These are phyloP conservation scores for Pachyrhizus erosus DNA, from an alignment of 306 rosid species.

Conservation along the genomic window DNA sequence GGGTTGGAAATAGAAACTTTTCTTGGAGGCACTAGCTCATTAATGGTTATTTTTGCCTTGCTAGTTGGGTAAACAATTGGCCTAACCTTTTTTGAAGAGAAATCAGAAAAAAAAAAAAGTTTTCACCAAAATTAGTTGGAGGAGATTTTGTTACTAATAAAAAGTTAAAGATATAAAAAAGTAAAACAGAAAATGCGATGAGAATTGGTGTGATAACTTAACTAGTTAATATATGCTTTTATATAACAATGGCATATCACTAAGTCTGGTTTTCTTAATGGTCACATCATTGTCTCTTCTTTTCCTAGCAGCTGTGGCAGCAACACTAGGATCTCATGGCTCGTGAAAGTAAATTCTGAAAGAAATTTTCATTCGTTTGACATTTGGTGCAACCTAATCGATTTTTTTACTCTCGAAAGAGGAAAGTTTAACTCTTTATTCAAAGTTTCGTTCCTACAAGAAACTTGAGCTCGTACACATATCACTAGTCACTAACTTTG, in stretches of 20 bases:
- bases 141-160: neutral
- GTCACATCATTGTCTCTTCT: neutral
- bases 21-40: neutral
- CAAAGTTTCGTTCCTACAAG: conserved; percentile 24
- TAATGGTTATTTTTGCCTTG: neutral
- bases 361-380: neutral
- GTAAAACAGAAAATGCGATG: neutral
- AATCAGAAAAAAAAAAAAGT: neutral
- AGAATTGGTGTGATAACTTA: conserved; percentile 10
- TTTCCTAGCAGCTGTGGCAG: neutral
- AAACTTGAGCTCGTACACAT: neutral
- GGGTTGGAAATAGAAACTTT: neutral
- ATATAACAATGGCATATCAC: neutral
- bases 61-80: neutral
- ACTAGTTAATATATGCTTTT: neutral
- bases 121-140: neutral
- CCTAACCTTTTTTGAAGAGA: neutral
- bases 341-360: conserved; percentile 19
- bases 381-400: neutral
- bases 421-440: neutral
- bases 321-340: neutral
- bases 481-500: conserved; percentile 31
- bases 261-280: neutral
- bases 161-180: neutral
- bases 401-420: conserved; percentile 10